Conservation (phyloP, 805 yeast genomes). For the Starmerella sirachaensis region DNA sequence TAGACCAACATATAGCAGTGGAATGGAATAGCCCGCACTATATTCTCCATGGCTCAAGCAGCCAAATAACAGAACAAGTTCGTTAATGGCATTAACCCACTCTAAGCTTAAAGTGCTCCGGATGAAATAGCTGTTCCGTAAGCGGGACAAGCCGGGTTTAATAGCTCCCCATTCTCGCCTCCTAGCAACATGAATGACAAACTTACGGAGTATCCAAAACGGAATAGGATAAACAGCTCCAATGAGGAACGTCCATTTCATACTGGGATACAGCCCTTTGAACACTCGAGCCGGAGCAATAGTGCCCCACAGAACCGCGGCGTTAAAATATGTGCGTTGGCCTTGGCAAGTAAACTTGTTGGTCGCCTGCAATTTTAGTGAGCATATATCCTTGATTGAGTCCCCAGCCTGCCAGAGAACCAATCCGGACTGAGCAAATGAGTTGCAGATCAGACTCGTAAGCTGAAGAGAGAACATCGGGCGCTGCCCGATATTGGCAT, state of each 20-base stretch:
- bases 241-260: conserved; percentile 51
- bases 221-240: conserved; percentile 30
- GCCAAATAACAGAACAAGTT: conserved; percentile 8
- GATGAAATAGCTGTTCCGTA: conserved; percentile 34
- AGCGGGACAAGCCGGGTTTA: not conserved
- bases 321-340: conserved; percentile 35
- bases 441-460: conserved; percentile 23
- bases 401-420: conserved; percentile 29
- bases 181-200: conserved; percentile 8
- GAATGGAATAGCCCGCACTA: conserved; percentile 34
- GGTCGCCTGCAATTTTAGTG: conserved; percentile 18
- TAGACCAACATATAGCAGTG: conserved; percentile 32
- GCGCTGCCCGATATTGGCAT: conserved; percentile 45
- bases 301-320: conserved; percentile 45
- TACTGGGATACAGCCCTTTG: conserved; percentile 44
- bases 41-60: conserved; percentile 32
- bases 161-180: conserved; percentile 4
- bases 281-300: conserved; percentile 45
- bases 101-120: conserved; percentile 34
- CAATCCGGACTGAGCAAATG: conserved; percentile 26
- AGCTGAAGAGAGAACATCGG: conserved; percentile 41
- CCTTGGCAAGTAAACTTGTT: conserved; percentile 34
- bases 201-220: conserved; percentile 10
- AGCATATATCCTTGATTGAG: conserved; percentile 24
- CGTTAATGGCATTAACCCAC: conserved; percentile 11